Evolutionary conservation across 129 eudicot species (phyloP).

Genomic region (Lonicera japonica): DNA sequence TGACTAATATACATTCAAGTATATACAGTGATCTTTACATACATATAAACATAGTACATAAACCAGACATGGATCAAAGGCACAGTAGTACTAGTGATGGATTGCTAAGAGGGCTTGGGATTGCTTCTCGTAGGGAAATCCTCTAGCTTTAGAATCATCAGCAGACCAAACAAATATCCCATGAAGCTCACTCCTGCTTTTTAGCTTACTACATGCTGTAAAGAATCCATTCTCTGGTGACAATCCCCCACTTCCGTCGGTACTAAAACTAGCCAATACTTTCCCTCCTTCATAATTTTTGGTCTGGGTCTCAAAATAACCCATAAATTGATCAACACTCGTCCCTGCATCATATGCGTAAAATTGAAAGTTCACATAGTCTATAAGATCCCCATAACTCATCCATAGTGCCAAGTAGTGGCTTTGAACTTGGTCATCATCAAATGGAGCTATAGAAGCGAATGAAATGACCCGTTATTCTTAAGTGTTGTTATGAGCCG

Average conservation of each 20-base stretch:
- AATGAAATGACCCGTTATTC: constrained; percentile 46
- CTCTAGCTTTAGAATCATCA: constrained; percentile 35
- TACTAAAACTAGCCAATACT: constrained; percentile 33
- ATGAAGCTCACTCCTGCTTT: constrained; percentile 20
- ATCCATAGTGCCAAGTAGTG: constrained; percentile 76
- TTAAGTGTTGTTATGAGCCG: constrained; percentile 51
- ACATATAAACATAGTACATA: too few relatives aligned
- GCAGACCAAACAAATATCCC: constrained; percentile 57
- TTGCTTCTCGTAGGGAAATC: constrained; percentile 38
- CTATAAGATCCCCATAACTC: constrained; percentile 42
- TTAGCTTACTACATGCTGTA: constrained; percentile 32
- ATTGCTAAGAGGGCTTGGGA: constrained; percentile 34
- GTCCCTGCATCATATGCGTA: constrained; percentile 67
- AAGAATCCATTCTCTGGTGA: constrained; percentile 32
- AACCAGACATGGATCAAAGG: too few relatives aligned
- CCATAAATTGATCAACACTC: constrained; percentile 40
- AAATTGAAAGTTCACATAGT: constrained; percentile 75
- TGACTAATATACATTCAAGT: too few relatives aligned
- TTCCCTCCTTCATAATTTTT: constrained; percentile 37
- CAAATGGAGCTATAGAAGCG: constrained; percentile 76
- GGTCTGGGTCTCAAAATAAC: constrained; percentile 24
- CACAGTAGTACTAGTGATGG: constrained; percentile 20
- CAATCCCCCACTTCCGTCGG: constrained; percentile 38
- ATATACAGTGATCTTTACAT: too few relatives aligned
- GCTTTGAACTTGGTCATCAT: constrained; percentile 59